These are phyloP conservation scores for Apiotrichum gamsii DNA, from an alignment of 1,284 basidiomycete genomes.

Conservation along the genomic window DNA sequence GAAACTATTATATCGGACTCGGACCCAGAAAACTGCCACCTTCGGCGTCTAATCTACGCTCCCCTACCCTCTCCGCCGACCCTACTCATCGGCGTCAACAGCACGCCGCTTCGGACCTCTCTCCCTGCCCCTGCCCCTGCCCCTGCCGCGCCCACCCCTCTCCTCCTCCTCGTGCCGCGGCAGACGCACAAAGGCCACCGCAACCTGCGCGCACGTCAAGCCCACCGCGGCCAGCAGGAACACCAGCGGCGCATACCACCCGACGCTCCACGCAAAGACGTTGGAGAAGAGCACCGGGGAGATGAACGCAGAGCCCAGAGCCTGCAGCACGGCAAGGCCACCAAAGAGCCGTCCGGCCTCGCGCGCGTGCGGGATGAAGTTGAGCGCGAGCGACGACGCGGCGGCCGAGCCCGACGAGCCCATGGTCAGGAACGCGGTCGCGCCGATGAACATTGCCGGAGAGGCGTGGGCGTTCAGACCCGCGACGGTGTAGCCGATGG, in stretches of 20 bases:
- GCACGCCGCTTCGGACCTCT: neutral
- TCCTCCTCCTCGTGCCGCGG: conserved; percentile 3
- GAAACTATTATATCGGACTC: too few species aligned
- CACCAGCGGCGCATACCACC: conserved; percentile 34
- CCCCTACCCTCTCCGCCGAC: too few species aligned
- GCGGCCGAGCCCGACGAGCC: conserved; percentile 36
- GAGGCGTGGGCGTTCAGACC: conserved; percentile 19
- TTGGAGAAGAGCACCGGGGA: conserved; percentile 40
- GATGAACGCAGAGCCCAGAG: conserved; percentile 35
- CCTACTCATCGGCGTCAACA: neutral
- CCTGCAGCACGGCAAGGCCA: conserved; percentile 38
- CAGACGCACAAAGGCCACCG: conserved; percentile 24
- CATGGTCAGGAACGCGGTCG: conserved; percentile 29
- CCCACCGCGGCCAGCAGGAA: conserved; percentile 33
- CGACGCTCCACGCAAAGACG: conserved; percentile 36
- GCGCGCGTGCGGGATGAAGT: conserved; percentile 33
- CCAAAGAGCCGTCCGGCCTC: conserved; percentile 45
- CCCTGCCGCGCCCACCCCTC: neutral
- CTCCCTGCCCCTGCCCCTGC: too few species aligned
- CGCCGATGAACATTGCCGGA: conserved; percentile 27
- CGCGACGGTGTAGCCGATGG: conserved; percentile 55
- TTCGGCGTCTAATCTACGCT: too few species aligned
- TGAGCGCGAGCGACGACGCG: conserved; percentile 41
- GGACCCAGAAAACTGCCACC: too few species aligned
- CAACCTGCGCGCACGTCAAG: conserved; percentile 20